These are phyloP conservation scores for Monosporozyma solicola DNA, from an alignment of 805 yeast genomes.

Conservation along the genomic window DNA sequence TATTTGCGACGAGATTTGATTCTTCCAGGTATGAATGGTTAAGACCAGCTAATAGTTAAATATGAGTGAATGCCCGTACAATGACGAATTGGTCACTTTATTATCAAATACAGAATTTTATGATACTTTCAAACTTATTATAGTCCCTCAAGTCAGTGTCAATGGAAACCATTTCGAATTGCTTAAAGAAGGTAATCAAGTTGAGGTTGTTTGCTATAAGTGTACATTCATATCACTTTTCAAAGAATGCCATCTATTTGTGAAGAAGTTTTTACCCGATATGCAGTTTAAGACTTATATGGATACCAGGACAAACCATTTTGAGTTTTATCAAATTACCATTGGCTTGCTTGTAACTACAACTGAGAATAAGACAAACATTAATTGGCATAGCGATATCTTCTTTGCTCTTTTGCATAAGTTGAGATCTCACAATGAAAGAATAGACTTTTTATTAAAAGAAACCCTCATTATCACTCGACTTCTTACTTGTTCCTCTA, in stretches of 20 bases:
- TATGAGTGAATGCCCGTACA: not conserved
- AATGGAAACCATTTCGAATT: not conserved
- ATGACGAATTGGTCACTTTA: not conserved
- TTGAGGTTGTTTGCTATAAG: constrained; percentile 32
- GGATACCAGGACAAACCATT: not conserved
- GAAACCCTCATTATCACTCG: constrained; percentile 14
- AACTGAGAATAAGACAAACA: constrained; percentile 30
- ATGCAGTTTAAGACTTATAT: not conserved
- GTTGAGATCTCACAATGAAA: not conserved
- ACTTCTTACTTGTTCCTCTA: constrained; percentile 28
- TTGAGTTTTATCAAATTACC: constrained; percentile 16
- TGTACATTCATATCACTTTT: constrained; percentile 23
- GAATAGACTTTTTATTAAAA: constrained; percentile 8
- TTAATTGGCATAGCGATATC: constrained; percentile 26
- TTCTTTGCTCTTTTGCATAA: constrained; percentile 9
- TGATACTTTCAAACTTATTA: not conserved
- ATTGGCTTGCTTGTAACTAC: constrained; percentile 31
- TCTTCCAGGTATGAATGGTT: not conserved
- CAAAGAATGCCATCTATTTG: constrained; percentile 25
- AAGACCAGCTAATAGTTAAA: not conserved
- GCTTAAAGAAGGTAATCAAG: constrained; percentile 6
- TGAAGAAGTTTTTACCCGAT: constrained; percentile 1
- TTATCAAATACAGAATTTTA: not conserved
- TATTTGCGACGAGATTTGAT: not conserved
- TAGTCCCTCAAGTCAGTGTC: not conserved